Percentiles rank a stretch among this genome's conserved stretches.
phyloP scores from a whole-genome alignment of 208 protist genomes.

The Trypanosoma rangeli region DNA sequence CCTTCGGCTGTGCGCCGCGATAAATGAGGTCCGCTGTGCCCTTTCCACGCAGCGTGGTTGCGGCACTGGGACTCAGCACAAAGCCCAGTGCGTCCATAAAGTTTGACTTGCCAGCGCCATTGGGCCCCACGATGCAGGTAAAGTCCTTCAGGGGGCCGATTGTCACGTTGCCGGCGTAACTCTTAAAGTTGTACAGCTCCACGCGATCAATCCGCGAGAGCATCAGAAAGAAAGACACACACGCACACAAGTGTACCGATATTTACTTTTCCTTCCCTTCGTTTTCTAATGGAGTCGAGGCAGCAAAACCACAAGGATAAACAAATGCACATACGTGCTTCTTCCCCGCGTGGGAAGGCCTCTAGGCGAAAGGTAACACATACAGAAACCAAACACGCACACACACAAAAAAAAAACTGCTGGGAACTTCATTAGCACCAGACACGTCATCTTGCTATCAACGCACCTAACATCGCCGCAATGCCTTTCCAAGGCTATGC shows the following conservation, averaged over 20 bases:
- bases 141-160: constrained; percentile 98
- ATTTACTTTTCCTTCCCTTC: constrained; percentile 12
- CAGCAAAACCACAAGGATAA: constrained; percentile 18
- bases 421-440: not conserved
- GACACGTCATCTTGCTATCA: not conserved
- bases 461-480: not conserved
- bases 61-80: constrained; percentile 89
- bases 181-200: constrained; percentile 99
- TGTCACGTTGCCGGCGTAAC: constrained; percentile 92
- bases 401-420: not conserved
- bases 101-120: constrained; percentile 99
- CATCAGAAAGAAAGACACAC: constrained; percentile 32
- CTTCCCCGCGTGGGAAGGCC: not conserved
- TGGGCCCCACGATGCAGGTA: constrained; percentile 98
- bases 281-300: not conserved
- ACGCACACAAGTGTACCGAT: not conserved
- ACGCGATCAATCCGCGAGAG: constrained; percentile 78
- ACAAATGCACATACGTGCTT: not conserved
- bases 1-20: constrained; percentile 45
- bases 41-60: constrained; percentile 75
- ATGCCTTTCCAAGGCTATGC: not conserved
- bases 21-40: constrained; percentile 93
- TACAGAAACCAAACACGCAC: not conserved
- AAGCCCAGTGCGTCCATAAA: constrained; percentile 99
- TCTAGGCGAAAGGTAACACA: not conserved